These are phyloP conservation scores for Quercus parvula DNA, from an alignment of 306 rosid species.

Conservation along the genomic window DNA sequence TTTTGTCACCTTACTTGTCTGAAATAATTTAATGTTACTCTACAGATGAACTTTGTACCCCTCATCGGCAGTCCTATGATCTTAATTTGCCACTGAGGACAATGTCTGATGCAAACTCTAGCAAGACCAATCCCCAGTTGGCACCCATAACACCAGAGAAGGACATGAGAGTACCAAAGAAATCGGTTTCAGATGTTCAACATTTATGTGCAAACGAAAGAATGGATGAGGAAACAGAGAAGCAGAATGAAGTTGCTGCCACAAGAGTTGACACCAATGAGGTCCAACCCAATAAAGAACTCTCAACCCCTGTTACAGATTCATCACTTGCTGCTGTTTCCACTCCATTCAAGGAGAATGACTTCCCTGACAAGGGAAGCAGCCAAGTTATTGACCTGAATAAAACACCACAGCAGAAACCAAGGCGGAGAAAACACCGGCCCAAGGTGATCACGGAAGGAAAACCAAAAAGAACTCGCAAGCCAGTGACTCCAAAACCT, in stretches of 20 bases:
- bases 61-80: slow-evolving; percentile 17
- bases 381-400: slow-evolving; percentile 24
- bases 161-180: slow-evolving; percentile 26
- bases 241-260: slow-evolving; percentile 18
- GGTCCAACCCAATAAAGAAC: slow-evolving; percentile 28
- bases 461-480: slow-evolving; percentile 49
- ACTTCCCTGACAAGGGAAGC: slow-evolving; percentile 33
- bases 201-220: slow-evolving; percentile 13
- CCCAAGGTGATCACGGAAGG: slow-evolving; percentile 83
- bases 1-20: slow-evolving; percentile 11
- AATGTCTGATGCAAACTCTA: slow-evolving; percentile 16
- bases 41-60: slow-evolving; percentile 18
- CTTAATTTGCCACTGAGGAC: slow-evolving; percentile 30
- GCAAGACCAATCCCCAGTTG: slow-evolving; percentile 28
- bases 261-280: slow-evolving; percentile 23
- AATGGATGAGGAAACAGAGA: slow-evolving; percentile 22
- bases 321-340: slow-evolving; percentile 32
- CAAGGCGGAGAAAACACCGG: slow-evolving; percentile 66
- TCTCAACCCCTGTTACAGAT: slow-evolving; percentile 20
- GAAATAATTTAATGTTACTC: neutral
- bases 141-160: slow-evolving; percentile 52
- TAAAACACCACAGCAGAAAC: slow-evolving; percentile 49
- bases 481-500: slow-evolving; percentile 41
- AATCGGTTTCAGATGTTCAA: slow-evolving; percentile 23
- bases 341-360: slow-evolving; percentile 33